Evolutionary conservation across 306 rosid species (phyloP).

Genomic region (Arachis hypogaea): DNA sequence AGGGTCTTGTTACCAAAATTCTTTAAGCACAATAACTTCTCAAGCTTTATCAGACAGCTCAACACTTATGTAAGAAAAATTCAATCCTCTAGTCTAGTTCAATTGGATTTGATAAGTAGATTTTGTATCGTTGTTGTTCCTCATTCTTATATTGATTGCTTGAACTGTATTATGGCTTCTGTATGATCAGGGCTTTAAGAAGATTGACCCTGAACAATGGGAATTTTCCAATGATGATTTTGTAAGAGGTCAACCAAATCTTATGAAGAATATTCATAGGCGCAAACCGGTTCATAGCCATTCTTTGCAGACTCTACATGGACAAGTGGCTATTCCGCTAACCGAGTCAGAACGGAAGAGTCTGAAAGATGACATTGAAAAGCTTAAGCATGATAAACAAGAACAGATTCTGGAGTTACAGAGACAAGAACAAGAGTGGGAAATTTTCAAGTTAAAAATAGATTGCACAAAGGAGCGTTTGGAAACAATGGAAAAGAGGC

Average conservation of each 20-base stretch:
- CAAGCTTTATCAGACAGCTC: slow-evolving; percentile 92
- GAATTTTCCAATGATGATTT: slow-evolving; percentile 84
- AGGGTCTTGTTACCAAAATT: slow-evolving; percentile 67
- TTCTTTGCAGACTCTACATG: slow-evolving; percentile 65
- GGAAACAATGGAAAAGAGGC: slow-evolving; percentile 54
- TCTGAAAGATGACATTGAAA: slow-evolving; percentile 59
- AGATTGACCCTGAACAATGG: slow-evolving; percentile 85
- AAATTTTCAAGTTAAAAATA: slow-evolving; percentile 44
- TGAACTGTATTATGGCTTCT: slow-evolving; percentile 24
- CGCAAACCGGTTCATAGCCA: slow-evolving; percentile 90
- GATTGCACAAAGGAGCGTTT: slow-evolving; percentile 51
- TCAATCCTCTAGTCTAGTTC: slow-evolving; percentile 9
- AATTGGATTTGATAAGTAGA: slow-evolving; percentile 21
- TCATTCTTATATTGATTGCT: slow-evolving; percentile 13
- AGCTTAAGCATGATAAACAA: slow-evolving; percentile 58
- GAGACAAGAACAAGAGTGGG: slow-evolving; percentile 56
- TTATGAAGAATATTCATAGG: slow-evolving; percentile 76
- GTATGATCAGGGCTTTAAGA: slow-evolving; percentile 75
- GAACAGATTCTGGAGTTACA: slow-evolving; percentile 53
- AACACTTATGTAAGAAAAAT: slow-evolving; percentile 81
- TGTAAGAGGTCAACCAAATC: slow-evolving; percentile 73
- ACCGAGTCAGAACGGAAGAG: slow-evolving; percentile 59
- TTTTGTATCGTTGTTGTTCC: slow-evolving; percentile 3
- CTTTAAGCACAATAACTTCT: slow-evolving; percentile 91
- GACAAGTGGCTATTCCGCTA: slow-evolving; percentile 51